These are phyloP conservation scores for Clohesyomyces aquaticus DNA, from an alignment of 495 filamentous ascomycete species.

Conservation along the genomic window DNA sequence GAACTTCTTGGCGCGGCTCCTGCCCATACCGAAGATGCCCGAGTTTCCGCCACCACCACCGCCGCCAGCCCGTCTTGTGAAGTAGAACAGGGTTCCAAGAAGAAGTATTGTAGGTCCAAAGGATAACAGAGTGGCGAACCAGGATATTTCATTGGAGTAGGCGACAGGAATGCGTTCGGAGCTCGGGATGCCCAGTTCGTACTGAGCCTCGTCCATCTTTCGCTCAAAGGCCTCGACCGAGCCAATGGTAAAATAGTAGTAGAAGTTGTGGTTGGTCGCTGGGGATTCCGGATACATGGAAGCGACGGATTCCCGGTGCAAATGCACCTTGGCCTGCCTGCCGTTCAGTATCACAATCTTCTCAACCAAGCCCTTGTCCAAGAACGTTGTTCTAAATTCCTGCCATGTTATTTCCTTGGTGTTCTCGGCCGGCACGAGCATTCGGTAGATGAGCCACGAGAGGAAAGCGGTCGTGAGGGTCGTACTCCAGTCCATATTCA, in stretches of 20 bases:
- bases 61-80: constrained; percentile 67
- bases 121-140: constrained; percentile 63
- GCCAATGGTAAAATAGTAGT: constrained; percentile 94
- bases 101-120: constrained; percentile 89
- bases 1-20: constrained; percentile 93
- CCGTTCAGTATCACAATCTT: constrained; percentile 80
- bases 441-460: constrained; percentile 64
- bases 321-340: constrained; percentile 75
- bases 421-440: constrained; percentile 66
- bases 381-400: constrained; percentile 87
- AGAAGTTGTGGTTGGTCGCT: constrained; percentile 68
- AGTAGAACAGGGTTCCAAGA: constrained; percentile 74
- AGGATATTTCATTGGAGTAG: constrained; percentile 76
- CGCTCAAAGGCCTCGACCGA: constrained; percentile 92
- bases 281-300: constrained; percentile 81
- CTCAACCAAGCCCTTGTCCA: constrained; percentile 94
- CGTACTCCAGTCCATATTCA: constrained; percentile 59
- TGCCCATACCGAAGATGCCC: constrained; percentile 92
- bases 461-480: constrained; percentile 61
- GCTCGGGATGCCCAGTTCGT: constrained; percentile 80
- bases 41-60: constrained; percentile 69
- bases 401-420: constrained; percentile 93
- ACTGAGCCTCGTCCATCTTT: constrained; percentile 81
- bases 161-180: constrained; percentile 87
- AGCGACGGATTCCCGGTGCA: constrained; percentile 78